Conservation (phyloP, 805 yeast species). For the Wickerhamomyces ciferrii region DNA sequence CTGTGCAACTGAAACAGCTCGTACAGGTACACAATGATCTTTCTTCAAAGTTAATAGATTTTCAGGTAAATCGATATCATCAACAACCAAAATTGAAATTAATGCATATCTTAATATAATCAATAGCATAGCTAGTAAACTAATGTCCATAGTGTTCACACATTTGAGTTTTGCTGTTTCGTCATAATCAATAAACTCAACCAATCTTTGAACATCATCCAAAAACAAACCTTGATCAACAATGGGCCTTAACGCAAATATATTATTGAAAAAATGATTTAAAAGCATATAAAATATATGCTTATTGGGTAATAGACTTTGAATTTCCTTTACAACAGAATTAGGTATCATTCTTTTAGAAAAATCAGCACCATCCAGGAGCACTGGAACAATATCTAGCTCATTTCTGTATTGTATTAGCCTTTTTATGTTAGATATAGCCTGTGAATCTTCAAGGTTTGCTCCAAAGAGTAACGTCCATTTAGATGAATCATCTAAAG, state of each 20-base stretch:
- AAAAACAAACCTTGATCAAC: conserved; percentile 33
- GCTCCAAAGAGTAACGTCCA: conserved; percentile 12
- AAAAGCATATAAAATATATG: conserved; percentile 33
- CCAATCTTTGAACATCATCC: conserved; percentile 21
- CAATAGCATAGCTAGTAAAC: conserved; percentile 32
- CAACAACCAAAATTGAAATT: conserved; percentile 25
- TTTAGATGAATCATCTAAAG: conserved; percentile 12
- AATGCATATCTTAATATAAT: conserved; percentile 35
- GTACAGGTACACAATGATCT: conserved; percentile 12
- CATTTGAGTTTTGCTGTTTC: conserved; percentile 25
- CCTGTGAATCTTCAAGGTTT: conserved; percentile 6
- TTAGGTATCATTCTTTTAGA: conserved; percentile 17
- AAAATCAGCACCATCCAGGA: conserved; percentile 4
- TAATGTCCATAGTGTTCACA: conserved; percentile 32
- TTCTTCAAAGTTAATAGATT: conserved; percentile 18
- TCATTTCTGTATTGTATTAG: conserved; percentile 5
- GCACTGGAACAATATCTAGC: conserved; percentile 3
- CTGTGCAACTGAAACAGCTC: background rate
- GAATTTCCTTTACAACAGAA: conserved; percentile 25
- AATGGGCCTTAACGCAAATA: conserved; percentile 42
- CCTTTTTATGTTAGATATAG: background rate
- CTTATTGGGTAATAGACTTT: conserved; percentile 29
- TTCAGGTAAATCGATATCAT: conserved; percentile 13
- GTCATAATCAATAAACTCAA: conserved; percentile 28
- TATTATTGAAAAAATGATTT: conserved; percentile 33